These are phyloP conservation scores for Limonium bicolor DNA, from an alignment of 148 eudicot species.

Conservation along the genomic window DNA sequence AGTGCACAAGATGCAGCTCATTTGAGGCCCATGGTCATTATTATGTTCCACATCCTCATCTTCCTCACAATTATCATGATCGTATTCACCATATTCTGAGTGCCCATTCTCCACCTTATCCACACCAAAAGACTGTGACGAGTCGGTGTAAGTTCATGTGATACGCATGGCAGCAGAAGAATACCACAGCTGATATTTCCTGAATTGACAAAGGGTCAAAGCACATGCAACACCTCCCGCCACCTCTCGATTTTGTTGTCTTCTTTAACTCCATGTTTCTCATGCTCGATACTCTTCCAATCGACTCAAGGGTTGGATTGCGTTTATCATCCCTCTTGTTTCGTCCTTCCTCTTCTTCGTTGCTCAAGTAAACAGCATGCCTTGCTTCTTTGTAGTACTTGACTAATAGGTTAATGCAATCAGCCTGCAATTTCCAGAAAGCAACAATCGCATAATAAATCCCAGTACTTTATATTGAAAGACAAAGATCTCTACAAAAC, in stretches of 20 bases:
- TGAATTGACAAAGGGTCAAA: conserved; percentile 75
- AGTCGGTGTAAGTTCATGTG: conserved; percentile 67
- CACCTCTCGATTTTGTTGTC: conserved; percentile 66
- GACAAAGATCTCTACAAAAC: no score
- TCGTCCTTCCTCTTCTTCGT: conserved; percentile 71
- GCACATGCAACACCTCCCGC: conserved; percentile 87
- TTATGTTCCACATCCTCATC: conserved; percentile 32
- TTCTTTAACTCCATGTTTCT: conserved; percentile 52
- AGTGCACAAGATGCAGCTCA: conserved; percentile 83
- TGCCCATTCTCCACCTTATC: conserved; percentile 19
- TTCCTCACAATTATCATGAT: conserved; percentile 30
- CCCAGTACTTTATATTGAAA: no score
- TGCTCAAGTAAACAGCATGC: conserved; percentile 54
- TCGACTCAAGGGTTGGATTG: conserved; percentile 15
- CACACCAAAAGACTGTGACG: conserved; percentile 27
- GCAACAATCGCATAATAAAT: no score
- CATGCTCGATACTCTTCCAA: conserved; percentile 27
- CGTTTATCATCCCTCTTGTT: conserved; percentile 43
- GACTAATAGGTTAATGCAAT: conserved; percentile 60
- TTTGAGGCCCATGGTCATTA: conserved; percentile 19
- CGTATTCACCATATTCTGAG: conserved; percentile 10
- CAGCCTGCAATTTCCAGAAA: conserved; percentile 38
- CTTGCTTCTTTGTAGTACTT: conserved; percentile 87
- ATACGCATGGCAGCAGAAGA: conserved; percentile 89
- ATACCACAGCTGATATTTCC: conserved; percentile 47